Evolutionary conservation across 176 grass and related monocot genomes (phyloP).

Genomic region (Oryza nivara): DNA sequence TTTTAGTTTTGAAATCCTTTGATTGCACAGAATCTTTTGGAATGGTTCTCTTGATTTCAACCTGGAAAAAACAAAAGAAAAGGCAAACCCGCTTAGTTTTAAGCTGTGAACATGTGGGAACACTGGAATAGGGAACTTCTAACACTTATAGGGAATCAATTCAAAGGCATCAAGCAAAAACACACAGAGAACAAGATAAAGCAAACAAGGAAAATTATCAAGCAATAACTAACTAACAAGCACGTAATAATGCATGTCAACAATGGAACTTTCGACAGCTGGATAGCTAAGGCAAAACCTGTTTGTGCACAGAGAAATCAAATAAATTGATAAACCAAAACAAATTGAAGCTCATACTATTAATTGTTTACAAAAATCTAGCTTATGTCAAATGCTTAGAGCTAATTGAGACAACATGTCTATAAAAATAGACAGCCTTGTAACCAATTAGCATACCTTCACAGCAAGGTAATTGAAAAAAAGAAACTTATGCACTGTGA

Average conservation of each 20-base stretch:
- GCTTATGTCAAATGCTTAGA: conserved; percentile 16
- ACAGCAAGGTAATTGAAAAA: background rate
- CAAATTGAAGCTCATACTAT: background rate
- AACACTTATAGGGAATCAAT: background rate
- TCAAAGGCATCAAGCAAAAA: conserved; percentile 4
- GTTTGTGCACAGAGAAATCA: conserved; percentile 2
- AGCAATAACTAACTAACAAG: background rate
- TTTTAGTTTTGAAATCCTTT: conserved; percentile 86
- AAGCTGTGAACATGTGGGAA: conserved; percentile 1
- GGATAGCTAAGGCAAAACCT: background rate
- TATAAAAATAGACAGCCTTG: background rate
- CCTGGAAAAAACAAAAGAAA: conserved; percentile 51
- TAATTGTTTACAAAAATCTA: conserved; percentile 5
- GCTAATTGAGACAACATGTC: conserved; percentile 23
- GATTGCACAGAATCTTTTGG: conserved; percentile 69
- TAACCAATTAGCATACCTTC: conserved; percentile 2
- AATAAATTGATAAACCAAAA: background rate
- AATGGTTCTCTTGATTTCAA: conserved; percentile 97
- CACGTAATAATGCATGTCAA: background rate
- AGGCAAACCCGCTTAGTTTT: background rate
- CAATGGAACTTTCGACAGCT: background rate
- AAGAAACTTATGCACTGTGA: background rate
- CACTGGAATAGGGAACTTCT: background rate
- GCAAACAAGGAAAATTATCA: background rate
- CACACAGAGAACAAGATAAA: background rate